phyloP scores from a whole-genome alignment of 2,329 filamentous ascomycete species.

The Alternaria brassicae region DNA sequence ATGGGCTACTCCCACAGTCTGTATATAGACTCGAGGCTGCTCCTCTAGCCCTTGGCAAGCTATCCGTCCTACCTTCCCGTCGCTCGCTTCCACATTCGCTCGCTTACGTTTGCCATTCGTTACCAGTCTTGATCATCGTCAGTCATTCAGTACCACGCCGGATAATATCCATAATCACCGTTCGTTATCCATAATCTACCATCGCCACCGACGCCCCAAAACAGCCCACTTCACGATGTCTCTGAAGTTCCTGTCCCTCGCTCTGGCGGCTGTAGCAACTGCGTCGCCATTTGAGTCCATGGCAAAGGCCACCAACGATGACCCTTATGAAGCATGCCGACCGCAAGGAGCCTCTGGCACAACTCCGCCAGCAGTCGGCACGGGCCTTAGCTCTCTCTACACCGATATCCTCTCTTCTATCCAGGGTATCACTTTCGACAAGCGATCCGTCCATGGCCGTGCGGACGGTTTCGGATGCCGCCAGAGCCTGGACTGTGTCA shows the following conservation, averaged over 20 bases:
- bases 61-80: background rate
- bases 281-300: slow-evolving; percentile 32
- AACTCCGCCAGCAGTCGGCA: slow-evolving; percentile 42
- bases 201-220: background rate
- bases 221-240: slow-evolving; percentile 26
- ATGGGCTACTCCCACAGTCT: background rate
- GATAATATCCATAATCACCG: slow-evolving; percentile 5
- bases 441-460: slow-evolving; percentile 33
- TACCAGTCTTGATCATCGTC: slow-evolving; percentile 6
- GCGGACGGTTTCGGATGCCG: slow-evolving; percentile 45
- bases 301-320: slow-evolving; percentile 34
- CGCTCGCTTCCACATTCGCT: slow-evolving; percentile 12
- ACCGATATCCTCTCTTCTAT: slow-evolving; percentile 46
- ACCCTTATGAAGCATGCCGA: slow-evolving; percentile 45
- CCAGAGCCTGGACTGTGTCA: slow-evolving; percentile 52
- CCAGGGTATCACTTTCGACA: slow-evolving; percentile 41
- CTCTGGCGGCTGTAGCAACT: slow-evolving; percentile 31
- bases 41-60: background rate
- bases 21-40: slow-evolving; percentile 15
- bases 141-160: slow-evolving; percentile 11
- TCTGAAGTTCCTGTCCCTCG: slow-evolving; percentile 32
- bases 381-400: slow-evolving; percentile 47
- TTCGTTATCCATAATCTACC: background rate
- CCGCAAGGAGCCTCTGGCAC: slow-evolving; percentile 45
- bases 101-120: slow-evolving; percentile 11